Conservation (phyloP, 2,329 filamentous ascomycete species). For the Bipolaris victoriae region DNA sequence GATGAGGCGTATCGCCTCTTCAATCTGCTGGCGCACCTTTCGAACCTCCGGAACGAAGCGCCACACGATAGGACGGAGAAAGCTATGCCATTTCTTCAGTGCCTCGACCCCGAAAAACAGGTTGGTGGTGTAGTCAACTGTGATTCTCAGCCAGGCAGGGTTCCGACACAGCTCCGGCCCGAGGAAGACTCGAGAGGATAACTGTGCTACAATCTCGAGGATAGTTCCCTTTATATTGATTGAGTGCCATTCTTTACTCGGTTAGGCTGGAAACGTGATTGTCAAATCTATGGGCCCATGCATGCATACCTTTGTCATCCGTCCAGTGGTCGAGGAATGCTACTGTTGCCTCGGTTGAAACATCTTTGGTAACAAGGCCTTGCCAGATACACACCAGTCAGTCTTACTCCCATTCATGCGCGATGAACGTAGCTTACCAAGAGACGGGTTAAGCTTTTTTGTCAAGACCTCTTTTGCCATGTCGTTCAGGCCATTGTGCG, state of each 20-base stretch:
- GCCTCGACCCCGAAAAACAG: constrained; percentile 5
- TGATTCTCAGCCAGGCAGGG: constrained; percentile 47
- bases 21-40: constrained; percentile 40
- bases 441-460: constrained; percentile 1
- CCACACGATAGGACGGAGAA: constrained; percentile 46
- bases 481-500: constrained; percentile 1
- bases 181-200: constrained; percentile 33
- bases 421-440: background rate
- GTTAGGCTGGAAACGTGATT: background rate
- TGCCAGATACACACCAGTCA: background rate
- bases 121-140: constrained; percentile 40
- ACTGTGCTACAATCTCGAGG: background rate
- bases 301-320: background rate
- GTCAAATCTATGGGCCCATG: background rate
- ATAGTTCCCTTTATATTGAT: background rate
- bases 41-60: constrained; percentile 29
- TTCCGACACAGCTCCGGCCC: constrained; percentile 47
- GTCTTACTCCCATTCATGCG: background rate
- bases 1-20: constrained; percentile 44
- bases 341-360: background rate
- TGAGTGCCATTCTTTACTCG: background rate
- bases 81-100: constrained; percentile 4
- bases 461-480: constrained; percentile 1
- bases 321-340: constrained; percentile 1
- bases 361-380: constrained; percentile 3